Conservation (phyloP, 306 rosid species). For the Argentina anserina region DNA sequence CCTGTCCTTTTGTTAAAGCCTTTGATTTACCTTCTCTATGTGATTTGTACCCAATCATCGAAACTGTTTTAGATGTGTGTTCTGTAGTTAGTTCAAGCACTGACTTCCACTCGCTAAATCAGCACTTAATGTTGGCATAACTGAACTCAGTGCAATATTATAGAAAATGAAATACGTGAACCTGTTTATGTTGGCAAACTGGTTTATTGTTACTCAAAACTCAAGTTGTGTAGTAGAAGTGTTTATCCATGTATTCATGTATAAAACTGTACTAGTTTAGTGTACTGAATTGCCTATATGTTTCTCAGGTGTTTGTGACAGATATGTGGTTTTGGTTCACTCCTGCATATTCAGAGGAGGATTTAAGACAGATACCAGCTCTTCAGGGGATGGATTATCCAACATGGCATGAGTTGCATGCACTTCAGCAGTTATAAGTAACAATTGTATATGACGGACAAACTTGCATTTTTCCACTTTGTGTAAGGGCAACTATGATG, state of each 20-base stretch:
- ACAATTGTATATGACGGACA: not conserved
- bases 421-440: slow-evolving; percentile 44
- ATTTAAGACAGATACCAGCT: slow-evolving; percentile 48
- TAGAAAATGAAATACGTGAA: not conserved
- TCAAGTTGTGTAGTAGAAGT: not conserved
- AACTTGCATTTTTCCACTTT: slow-evolving; percentile 6
- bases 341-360: slow-evolving; percentile 59
- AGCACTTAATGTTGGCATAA: not conserved
- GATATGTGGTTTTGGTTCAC: slow-evolving; percentile 64
- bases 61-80: not conserved
- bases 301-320: slow-evolving; percentile 56
- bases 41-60: not conserved
- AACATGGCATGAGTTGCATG: slow-evolving; percentile 34
- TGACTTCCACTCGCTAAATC: not conserved
- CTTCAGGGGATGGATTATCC: slow-evolving; percentile 69
- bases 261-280: not conserved
- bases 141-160: not conserved
- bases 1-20: not conserved
- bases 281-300: not conserved
- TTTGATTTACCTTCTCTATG: not conserved
- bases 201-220: too few relatives aligned
- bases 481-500: not conserved
- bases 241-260: not conserved
- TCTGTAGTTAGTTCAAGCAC: not conserved
- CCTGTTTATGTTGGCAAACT: not conserved